Conservation (phyloP, 805 yeast genomes). For the Wickerhamomyces bovis region DNA sequence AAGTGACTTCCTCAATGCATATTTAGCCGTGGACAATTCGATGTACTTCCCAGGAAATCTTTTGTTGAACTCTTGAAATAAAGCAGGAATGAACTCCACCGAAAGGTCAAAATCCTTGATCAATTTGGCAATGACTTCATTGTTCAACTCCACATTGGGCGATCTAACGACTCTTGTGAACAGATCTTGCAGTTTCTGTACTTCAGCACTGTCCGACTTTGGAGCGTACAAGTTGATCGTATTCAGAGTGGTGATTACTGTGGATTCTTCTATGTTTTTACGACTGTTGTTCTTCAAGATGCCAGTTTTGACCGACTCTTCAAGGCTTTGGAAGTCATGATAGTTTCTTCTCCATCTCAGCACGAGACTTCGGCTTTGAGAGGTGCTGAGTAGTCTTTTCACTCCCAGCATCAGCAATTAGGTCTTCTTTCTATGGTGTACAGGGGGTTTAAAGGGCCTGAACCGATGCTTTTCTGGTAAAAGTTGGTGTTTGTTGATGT, state of each 20-base stretch:
- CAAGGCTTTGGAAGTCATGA: slow-evolving; percentile 1
- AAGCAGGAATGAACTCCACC: neutral
- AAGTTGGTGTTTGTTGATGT: neutral
- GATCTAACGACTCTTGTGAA: slow-evolving; percentile 2
- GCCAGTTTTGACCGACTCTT: neutral
- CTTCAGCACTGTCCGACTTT: neutral
- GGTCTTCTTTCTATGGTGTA: neutral
- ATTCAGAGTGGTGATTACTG: neutral
- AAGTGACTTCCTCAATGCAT: slow-evolving; percentile 58
- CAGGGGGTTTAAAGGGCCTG: too few species aligned
- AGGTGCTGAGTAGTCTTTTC: neutral
- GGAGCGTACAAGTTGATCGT: neutral
- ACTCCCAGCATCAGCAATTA: neutral
- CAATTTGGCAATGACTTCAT: slow-evolving; percentile 1
- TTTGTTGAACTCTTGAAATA: slow-evolving; percentile 5
- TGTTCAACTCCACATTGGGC: slow-evolving; percentile 4
- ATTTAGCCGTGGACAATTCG: slow-evolving; percentile 38
- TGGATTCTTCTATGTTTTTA: neutral
- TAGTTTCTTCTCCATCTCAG: neutral
- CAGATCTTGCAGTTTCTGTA: neutral
- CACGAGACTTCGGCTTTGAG: neutral
- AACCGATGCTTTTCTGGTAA: too few species aligned
- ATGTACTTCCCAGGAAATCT: slow-evolving; percentile 20
- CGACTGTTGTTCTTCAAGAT: slow-evolving; percentile 1
- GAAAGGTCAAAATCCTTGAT: slow-evolving; percentile 4